phyloP scores from a whole-genome alignment of 108 stramenopile species.

The Discostella pseudostelligera region DNA sequence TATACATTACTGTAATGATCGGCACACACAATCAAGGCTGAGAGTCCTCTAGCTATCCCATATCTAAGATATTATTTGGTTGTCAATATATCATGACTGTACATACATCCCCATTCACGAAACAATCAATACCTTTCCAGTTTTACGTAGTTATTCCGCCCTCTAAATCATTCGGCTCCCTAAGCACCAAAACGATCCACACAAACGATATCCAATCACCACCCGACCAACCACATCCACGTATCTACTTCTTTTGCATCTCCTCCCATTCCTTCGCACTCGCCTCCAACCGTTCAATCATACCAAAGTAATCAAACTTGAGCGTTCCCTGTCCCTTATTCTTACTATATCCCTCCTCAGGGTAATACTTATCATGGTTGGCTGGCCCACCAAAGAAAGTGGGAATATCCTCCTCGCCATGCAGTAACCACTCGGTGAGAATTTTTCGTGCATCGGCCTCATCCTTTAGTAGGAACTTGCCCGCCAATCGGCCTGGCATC shows the following conservation, averaged over 20 bases:
- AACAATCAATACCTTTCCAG: no score
- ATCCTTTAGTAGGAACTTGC: conserved; percentile 73
- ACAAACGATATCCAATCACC: no score
- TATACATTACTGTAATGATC: no score
- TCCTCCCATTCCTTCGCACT: conserved; percentile 49
- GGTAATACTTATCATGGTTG: conserved; percentile 84
- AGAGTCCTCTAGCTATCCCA: no score
- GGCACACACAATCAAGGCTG: no score
- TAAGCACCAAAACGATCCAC: no score
- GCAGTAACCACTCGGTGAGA: conserved; percentile 59
- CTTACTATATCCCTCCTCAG: conserved; percentile 65
- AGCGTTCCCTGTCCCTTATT: conserved; percentile 78
- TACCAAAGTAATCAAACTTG: conserved; percentile 88
- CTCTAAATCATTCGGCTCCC: no score
- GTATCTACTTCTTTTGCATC: conserved; percentile 27
- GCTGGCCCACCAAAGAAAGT: conserved; percentile 75
- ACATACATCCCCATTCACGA: no score
- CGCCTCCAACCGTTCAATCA: conserved; percentile 73
- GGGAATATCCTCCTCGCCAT: conserved; percentile 87
- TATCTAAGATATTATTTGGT: no score
- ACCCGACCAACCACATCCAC: not conserved
- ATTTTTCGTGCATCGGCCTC: conserved; percentile 52
- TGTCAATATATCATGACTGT: no score
- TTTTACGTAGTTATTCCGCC: no score
- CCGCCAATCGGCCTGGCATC: conserved; percentile 81